These are phyloP conservation scores for Rhamnella rubrinervis DNA, from an alignment of 331 rosid species.

Conservation along the genomic window DNA sequence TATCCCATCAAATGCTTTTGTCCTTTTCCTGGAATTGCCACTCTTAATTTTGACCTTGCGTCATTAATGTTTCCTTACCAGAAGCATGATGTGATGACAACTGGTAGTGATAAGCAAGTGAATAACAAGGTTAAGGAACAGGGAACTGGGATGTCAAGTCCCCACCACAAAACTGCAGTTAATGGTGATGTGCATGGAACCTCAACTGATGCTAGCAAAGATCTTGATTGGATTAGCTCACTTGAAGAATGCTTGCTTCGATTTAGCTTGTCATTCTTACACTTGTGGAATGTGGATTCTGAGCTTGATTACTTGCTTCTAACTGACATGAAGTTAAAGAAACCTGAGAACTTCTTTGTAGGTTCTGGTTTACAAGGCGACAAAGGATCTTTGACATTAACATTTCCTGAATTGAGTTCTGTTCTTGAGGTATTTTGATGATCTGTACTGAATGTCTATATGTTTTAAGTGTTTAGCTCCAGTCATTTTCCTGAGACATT, in stretches of 20 bases:
- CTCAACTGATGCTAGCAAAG: conserved; percentile 34
- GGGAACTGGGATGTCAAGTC: conserved; percentile 51
- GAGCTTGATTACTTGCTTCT: conserved; percentile 81
- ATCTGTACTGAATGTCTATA: conserved; percentile 34
- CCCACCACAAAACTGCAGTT: conserved; percentile 28
- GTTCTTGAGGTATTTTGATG: conserved; percentile 69
- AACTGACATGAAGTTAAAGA: conserved; percentile 77
- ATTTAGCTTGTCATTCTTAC: conserved; percentile 85
- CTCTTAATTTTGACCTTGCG: conserved; percentile 80
- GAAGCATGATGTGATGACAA: conserved; percentile 39
- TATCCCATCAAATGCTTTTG: conserved; percentile 76
- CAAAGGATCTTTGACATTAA: conserved; percentile 85
- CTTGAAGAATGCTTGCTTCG: conserved; percentile 80
- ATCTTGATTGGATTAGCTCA: conserved; percentile 49
- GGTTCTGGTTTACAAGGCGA: conserved; percentile 93
- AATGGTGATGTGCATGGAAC: conserved; percentile 31
- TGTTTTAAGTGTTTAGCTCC: conserved; percentile 38
- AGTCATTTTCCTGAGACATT: conserved; percentile 47
- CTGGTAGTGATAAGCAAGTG: conserved; percentile 34
- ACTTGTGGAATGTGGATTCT: conserved; percentile 71
- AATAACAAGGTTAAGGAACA: conserved; percentile 46
- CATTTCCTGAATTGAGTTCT: conserved; percentile 74
- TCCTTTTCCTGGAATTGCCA: conserved; percentile 86
- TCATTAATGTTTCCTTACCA: conserved; percentile 59
- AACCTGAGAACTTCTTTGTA: conserved; percentile 69